Percentiles rank a stretch among this genome's conserved stretches.
Evolutionary conservation across 169 alveolate species (phyloP).

Genomic region (Cryptosporidium tyzzeri): DNA sequence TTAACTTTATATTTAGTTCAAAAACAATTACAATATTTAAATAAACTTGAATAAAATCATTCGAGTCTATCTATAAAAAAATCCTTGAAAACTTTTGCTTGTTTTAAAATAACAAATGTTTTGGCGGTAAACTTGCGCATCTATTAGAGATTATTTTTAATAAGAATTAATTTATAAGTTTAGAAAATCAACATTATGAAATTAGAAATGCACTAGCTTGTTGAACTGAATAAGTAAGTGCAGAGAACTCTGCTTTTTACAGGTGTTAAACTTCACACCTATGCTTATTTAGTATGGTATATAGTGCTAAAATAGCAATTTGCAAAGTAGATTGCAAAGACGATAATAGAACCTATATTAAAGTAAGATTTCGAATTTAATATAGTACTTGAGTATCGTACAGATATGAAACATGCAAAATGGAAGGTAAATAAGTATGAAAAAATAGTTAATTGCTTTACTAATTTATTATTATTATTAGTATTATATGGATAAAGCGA

Average conservation of each 20-base stretch:
- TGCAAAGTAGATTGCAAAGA: background rate
- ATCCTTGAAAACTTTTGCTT: background rate
- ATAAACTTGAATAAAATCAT: too few relatives aligned
- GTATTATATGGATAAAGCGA: background rate
- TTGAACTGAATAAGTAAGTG: constrained; percentile 2
- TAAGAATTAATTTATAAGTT: background rate
- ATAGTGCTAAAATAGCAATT: constrained; percentile 8
- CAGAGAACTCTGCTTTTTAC: background rate
- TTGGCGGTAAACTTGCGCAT: background rate
- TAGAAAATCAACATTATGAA: background rate
- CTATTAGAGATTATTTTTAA: too few relatives aligned
- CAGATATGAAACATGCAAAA: background rate
- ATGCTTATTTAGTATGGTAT: constrained; percentile 28
- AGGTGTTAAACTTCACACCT: background rate
- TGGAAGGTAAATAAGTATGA: background rate
- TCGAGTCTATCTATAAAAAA: background rate
- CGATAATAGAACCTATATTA: constrained; percentile 37
- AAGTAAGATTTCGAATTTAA: background rate
- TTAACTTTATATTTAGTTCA: background rate
- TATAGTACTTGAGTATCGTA: constrained; percentile 32
- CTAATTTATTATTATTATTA: background rate
- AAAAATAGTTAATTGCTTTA: too few relatives aligned
- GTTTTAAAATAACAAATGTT: background rate
- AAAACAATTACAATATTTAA: background rate
- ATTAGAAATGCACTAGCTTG: background rate